A percentile compares a stretch with the other conserved stretches of the same genome.
Evolutionary conservation across 1,139 yeast genomes (phyloP).

Genomic region (Blastobotrys illinoisensis): DNA sequence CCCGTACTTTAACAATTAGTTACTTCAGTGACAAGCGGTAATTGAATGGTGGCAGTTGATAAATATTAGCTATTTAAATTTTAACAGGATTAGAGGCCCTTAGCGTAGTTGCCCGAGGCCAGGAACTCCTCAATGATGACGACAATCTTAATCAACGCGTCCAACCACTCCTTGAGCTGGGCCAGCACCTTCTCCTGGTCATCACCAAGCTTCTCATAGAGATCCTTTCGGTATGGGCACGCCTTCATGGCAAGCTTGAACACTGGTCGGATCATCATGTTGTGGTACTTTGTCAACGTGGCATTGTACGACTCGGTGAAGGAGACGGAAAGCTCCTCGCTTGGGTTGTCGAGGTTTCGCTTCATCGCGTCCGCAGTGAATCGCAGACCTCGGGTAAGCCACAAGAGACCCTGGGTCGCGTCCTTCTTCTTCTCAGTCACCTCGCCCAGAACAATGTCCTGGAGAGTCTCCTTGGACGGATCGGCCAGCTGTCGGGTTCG

Average conservation of each 20-base stretch:
- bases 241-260: constrained; percentile 95
- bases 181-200: constrained; percentile 49
- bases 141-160: constrained; percentile 71
- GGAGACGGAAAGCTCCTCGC: constrained; percentile 65
- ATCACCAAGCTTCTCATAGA: constrained; percentile 71
- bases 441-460: constrained; percentile 65
- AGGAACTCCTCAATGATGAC: constrained; percentile 68
- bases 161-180: constrained; percentile 69
- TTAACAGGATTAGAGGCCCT: constrained; percentile 58
- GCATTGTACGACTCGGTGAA: constrained; percentile 78
- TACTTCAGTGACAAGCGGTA: no score
- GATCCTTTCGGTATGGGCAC: constrained; percentile 86
- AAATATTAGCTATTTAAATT: not conserved
- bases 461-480: constrained; percentile 63
- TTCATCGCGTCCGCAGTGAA: constrained; percentile 87
- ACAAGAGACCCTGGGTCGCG: constrained; percentile 86
- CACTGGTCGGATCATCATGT: constrained; percentile 74
- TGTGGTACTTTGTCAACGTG: constrained; percentile 77
- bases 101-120: constrained; percentile 77
- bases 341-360: constrained; percentile 57
- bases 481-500: constrained; percentile 58
- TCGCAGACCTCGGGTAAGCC: constrained; percentile 78
- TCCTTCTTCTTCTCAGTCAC: constrained; percentile 61
- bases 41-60: no score
- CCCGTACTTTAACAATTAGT: no score